Evolutionary conservation across 2,329 filamentous ascomycete species (phyloP).

Genomic region (Botrytis aclada): DNA sequence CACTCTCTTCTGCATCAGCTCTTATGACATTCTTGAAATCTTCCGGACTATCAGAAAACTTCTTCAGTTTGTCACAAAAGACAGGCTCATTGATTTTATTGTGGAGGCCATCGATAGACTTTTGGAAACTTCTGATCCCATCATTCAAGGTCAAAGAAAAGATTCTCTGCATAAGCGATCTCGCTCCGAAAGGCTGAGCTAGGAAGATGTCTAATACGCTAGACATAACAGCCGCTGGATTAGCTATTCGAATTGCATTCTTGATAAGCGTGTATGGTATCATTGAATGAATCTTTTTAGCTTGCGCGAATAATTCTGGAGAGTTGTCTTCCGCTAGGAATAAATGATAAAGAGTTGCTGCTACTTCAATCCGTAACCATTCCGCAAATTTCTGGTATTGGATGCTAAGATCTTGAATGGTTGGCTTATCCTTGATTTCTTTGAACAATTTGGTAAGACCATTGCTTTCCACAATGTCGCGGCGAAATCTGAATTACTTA

Average conservation of each 20-base stretch:
- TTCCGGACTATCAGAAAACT: slow-evolving; percentile 74
- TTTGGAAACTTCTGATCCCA: slow-evolving; percentile 82
- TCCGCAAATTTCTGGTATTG: slow-evolving; percentile 98
- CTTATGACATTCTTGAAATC: slow-evolving; percentile 71
- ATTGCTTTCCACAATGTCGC: slow-evolving; percentile 67
- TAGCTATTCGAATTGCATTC: slow-evolving; percentile 94
- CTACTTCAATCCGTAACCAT: slow-evolving; percentile 95
- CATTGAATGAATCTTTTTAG: slow-evolving; percentile 89
- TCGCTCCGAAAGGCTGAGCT: slow-evolving; percentile 87
- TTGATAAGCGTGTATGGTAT: slow-evolving; percentile 92
- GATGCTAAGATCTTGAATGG: slow-evolving; percentile 81
- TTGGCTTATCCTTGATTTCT: slow-evolving; percentile 88
- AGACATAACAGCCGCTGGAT: slow-evolving; percentile 96
- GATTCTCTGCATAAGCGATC: slow-evolving; percentile 89
- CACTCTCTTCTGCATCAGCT: slow-evolving; percentile 67
- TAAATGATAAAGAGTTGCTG: slow-evolving; percentile 92
- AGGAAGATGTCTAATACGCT: slow-evolving; percentile 91
- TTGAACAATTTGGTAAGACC: slow-evolving; percentile 89
- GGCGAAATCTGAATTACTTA: slow-evolving; percentile 52
- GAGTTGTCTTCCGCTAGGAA: slow-evolving; percentile 98
- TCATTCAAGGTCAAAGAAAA: slow-evolving; percentile 90
- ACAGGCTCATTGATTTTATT: slow-evolving; percentile 77
- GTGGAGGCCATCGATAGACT: slow-evolving; percentile 74
- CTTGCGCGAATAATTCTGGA: slow-evolving; percentile 90
- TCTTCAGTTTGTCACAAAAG: slow-evolving; percentile 76